A percentile compares a stretch with the other conserved stretches of the same genome.
phyloP scores from a whole-genome alignment of 73 alveolate genomes.

The Tetrahymena thermophila region DNA sequence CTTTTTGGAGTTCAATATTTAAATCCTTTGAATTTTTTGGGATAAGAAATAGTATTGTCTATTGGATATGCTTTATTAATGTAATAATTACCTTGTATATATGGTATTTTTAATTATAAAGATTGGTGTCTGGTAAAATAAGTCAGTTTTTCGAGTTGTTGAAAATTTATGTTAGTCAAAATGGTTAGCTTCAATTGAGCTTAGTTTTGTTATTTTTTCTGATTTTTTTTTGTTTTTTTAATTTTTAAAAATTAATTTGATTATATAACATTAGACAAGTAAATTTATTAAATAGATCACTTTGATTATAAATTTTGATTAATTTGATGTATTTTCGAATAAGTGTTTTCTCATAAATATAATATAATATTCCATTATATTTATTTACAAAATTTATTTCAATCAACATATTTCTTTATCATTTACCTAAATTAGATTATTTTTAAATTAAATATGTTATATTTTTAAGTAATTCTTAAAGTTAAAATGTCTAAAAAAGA shows the following conservation, averaged over 20 bases:
- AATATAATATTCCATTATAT: no score
- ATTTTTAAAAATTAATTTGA: neutral
- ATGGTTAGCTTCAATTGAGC: neutral
- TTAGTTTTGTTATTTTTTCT: neutral
- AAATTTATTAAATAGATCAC: neutral
- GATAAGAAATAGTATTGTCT: no score
- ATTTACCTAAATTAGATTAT: neutral
- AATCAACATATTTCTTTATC: neutral
- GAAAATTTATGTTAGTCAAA: neutral
- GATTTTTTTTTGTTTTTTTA: neutral
- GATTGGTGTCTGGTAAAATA: neutral
- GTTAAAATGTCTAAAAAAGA: no score
- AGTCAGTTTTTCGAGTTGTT: neutral
- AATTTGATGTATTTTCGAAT: neutral
- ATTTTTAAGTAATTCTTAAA: no score
- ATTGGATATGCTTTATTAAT: neutral
- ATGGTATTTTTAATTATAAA: no score
- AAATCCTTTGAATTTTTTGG: neutral
- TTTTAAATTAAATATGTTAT: no score
- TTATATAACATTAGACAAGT: neutral
- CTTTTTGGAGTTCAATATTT: no score
- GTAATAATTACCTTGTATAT: neutral
- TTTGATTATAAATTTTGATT: neutral
- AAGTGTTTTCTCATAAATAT: neutral
- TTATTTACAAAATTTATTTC: neutral